A percentile compares a stretch with the other conserved stretches of the same genome.
These are phyloP conservation scores for Kalmusia sp. DNA, from an alignment of 2,329 filamentous ascomycete species.

Conservation along the genomic window DNA sequence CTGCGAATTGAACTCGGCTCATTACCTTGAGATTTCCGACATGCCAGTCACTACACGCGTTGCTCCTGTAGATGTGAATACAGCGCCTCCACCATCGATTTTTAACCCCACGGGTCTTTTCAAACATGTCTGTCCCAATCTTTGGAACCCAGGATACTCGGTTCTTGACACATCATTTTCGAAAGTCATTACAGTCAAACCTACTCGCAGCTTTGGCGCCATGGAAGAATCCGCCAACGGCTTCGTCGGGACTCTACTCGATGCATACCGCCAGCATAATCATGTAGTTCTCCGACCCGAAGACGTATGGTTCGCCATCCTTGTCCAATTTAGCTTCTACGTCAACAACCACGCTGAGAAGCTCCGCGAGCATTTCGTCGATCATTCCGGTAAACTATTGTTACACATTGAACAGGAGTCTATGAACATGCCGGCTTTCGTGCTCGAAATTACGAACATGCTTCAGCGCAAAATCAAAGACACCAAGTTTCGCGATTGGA, in stretches of 20 bases:
- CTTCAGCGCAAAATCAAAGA: slow-evolving; percentile 54
- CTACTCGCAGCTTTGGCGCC: background rate
- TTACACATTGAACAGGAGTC: slow-evolving; percentile 5
- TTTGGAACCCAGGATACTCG: background rate
- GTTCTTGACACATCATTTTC: slow-evolving; percentile 6
- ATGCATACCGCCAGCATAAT: slow-evolving; percentile 8
- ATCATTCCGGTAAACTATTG: slow-evolving; percentile 33
- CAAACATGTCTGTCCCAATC: background rate
- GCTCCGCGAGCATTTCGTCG: slow-evolving; percentile 30
- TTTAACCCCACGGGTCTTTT: slow-evolving; percentile 1
- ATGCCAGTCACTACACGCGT: slow-evolving; percentile 13
- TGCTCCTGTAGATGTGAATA: slow-evolving; percentile 5
- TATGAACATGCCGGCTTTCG: slow-evolving; percentile 31
- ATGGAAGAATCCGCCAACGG: background rate
- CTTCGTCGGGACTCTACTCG: slow-evolving; percentile 4
- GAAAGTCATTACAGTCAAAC: background rate
- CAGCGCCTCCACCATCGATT: background rate
- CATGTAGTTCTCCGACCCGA: slow-evolving; percentile 29
- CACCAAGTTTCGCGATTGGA: slow-evolving; percentile 52
- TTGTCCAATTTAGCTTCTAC: slow-evolving; percentile 27
- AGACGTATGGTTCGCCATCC: slow-evolving; percentile 29
- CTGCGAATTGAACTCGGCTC: no score
- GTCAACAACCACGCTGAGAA: slow-evolving; percentile 21
- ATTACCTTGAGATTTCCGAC: background rate
- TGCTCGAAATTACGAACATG: slow-evolving; percentile 44